phyloP scores from a whole-genome alignment of 1,284 basidiomycete species.

The Trichosporon ovoides region DNA sequence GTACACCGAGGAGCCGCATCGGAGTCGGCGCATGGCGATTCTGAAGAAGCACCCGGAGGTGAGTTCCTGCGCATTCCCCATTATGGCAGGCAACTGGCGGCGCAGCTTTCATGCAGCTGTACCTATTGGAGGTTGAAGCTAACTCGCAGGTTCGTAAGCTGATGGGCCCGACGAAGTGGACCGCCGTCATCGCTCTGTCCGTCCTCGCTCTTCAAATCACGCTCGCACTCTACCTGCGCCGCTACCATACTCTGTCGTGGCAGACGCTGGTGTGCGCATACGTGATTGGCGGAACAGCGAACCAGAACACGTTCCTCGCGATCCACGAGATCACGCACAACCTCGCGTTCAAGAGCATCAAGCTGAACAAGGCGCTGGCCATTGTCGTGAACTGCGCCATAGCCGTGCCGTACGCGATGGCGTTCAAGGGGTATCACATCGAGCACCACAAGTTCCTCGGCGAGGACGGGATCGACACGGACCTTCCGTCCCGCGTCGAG shows the following conservation, averaged over 20 bases:
- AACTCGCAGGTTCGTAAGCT: conserved; percentile 72
- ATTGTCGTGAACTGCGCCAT: conserved; percentile 90
- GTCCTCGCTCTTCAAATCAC: conserved; percentile 75
- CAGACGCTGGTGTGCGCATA: conserved; percentile 76
- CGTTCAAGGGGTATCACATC: conserved; percentile 96
- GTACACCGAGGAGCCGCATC: conserved; percentile 95
- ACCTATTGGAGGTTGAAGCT: too few species aligned
- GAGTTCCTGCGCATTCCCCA: too few species aligned
- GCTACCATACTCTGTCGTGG: conserved; percentile 63
- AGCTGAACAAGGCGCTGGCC: conserved; percentile 78
- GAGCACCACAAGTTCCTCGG: conserved; percentile 89
- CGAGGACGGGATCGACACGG: conserved; percentile 86
- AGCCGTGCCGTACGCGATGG: conserved; percentile 88
- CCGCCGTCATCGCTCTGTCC: conserved; percentile 75
- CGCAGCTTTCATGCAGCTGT: too few species aligned
- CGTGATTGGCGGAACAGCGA: conserved; percentile 83
- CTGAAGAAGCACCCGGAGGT: conserved; percentile 93
- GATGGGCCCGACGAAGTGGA: conserved; percentile 89
- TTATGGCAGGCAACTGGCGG: too few species aligned
- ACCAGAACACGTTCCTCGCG: conserved; percentile 95
- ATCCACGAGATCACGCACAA: conserved; percentile 99
- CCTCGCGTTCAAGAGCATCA: conserved; percentile 79
- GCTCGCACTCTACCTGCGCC: conserved; percentile 61
- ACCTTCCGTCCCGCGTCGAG: conserved; percentile 82
- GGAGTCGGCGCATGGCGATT: conserved; percentile 77